Evolutionary conservation across 1,139 yeast species (phyloP), one percentile per base, ranked within the genome.

Genomic region (Magnusiomyces fungicola): DNA sequence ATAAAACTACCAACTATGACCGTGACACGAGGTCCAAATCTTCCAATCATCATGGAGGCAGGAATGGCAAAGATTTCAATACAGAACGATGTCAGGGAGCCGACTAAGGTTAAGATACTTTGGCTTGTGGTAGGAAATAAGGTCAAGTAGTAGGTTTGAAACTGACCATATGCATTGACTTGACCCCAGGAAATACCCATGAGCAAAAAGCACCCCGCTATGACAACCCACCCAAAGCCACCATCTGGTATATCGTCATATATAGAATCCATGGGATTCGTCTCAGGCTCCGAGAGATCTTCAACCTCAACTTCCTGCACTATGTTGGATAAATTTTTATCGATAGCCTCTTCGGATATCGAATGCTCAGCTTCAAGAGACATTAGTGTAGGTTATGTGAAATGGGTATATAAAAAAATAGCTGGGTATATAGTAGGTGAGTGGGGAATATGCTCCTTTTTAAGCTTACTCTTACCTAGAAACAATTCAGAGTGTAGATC

Each of bases 121-220:
- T 43, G 73, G 56, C 4, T 65, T 59, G 52, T 68, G 54, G n/a
- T 63, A 57, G 55, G 80, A 66, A 56, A 77, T 75, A 54, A 75
- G 70, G 66, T 60, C 2, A 75, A 61, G 14, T 80, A 71, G 56
- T 79, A 78, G 2, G 79, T 71, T 59, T 80, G 81, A 46, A 79
- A 75, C 2, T 80, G 80, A 46, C 85, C 85, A 48, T 74, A 66
- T 1, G 80, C 63, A 55, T 79, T 79, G 55, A 76, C 71, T 46
- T 79, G 63, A 3, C 85, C 87, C 50, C 55, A 63, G n/a, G 65
- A 56, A 16, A 58, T 55, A 22, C 56, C 56, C 41, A 58, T 52
- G 32, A 61, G 49, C 21, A 61, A 45, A 22, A 58, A 58, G 5
- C 58, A 48, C 7, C 65, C 66, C 3, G 55, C 43, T n/a, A 64